Conservation (phyloP, 768 basidiomycete species). For the Suillus tomentosus region DNA sequence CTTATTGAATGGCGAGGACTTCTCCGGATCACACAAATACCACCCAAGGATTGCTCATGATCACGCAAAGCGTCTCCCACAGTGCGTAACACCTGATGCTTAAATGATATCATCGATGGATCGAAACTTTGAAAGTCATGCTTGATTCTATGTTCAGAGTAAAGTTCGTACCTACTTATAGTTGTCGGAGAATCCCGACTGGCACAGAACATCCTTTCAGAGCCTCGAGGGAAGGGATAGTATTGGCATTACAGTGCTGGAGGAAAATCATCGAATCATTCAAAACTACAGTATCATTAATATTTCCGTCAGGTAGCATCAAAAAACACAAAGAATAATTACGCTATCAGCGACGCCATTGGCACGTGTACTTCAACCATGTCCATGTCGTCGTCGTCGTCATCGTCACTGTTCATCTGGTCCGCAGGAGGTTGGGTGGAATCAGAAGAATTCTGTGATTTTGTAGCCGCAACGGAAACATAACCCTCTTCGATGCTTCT, state of each 20-base stretch:
- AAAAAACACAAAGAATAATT: conserved; percentile 13
- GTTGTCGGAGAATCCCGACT: not conserved
- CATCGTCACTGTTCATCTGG: conserved; percentile 9
- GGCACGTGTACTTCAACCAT: conserved; percentile 31
- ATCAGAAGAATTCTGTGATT: not conserved
- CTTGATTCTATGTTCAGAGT: not conserved
- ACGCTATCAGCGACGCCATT: conserved; percentile 19
- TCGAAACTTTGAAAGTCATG: no score
- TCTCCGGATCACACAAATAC: not conserved
- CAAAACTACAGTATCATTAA: conserved; percentile 8
- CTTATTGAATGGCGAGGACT: not conserved
- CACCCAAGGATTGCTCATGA: not conserved
- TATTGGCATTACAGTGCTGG: not conserved
- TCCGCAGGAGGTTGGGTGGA: not conserved
- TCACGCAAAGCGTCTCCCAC: not conserved
- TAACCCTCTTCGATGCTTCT: not conserved
- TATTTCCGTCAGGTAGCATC: conserved; percentile 1
- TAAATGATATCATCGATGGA: not conserved
- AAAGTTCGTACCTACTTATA: not conserved
- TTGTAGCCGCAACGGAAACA: not conserved
- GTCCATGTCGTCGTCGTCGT: conserved; percentile 24
- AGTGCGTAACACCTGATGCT: not conserved
- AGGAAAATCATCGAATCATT: not conserved
- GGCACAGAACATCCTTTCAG: not conserved
- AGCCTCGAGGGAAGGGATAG: not conserved